Base-by-base conservation (phyloP, 2,329 filamentous ascomycete species). In the Fusarium falciforme region DNA sequence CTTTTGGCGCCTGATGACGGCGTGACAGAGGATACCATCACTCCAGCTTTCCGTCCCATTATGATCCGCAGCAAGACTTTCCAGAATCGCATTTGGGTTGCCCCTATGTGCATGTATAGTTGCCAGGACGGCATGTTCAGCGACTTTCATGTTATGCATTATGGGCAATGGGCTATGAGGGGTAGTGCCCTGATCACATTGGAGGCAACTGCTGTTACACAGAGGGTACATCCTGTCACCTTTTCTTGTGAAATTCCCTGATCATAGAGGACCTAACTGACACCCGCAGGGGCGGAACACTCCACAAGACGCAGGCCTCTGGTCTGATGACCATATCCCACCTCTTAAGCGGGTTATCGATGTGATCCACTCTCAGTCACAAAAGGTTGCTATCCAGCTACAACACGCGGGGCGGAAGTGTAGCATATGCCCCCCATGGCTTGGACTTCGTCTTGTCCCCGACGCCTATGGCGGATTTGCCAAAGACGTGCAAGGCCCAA, bases 81-180 rank as follows among this genome's bases (percentile, higher is more conserved):
- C 17, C 67, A 62, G n/a, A 70, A 70, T 31, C 67, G 67, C 17
- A 62, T 70, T 20, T 70, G 59, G 58, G 58, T 67, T 25, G 67
- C 67, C 20, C 64, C 64, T 6, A 66, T 70, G 58, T 70, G 67
- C 22, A 66, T 67, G 63, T 63, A 67, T 14, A 66, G 63, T 29
- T 66, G 63, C 22, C 22, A 60, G 35, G 58, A 69, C 33, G 67
- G 67, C 57, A 52, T 63, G 49, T 62, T 66, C 27, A 70, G 47
- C 16, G 67, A 70, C 27, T 70, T 62, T 42, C 64, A 70, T 35
- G 40, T 70, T 12, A 35, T 42, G 11, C 64, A 70, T 27, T 63
- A 67, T n/a, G 67, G 63, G 6, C 63, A 66, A 25, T 63, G 63
- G 63, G 58, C 64, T 4, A 58, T 67, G 64, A 31, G 67, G 29